A percentile compares a stretch with the other conserved stretches of the same genome.
These are phyloP conservation scores for California macrophylla DNA, from an alignment of 441 rosid genomes.

Conservation along the genomic window DNA sequence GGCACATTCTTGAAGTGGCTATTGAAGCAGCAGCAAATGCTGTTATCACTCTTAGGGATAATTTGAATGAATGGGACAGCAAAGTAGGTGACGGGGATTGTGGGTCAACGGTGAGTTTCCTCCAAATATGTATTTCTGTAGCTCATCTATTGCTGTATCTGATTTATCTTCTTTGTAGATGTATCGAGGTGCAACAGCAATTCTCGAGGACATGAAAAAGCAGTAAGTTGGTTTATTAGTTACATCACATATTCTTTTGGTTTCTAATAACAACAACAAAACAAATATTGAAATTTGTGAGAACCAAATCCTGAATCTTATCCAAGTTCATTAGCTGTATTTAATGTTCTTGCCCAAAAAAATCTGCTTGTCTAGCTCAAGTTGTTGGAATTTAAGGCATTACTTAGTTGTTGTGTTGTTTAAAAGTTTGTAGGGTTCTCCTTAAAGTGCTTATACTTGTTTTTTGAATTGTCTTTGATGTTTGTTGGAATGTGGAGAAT, in stretches of 20 bases:
- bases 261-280: neutral
- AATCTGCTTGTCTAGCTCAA: neutral
- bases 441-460: neutral
- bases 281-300: neutral
- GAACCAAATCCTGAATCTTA: neutral
- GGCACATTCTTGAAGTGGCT: constrained; percentile 62
- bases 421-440: neutral
- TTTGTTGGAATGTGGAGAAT: neutral
- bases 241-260: neutral
- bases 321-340: neutral
- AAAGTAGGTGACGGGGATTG: constrained; percentile 97
- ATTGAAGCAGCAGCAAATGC: constrained; percentile 82
- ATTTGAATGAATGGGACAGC: constrained; percentile 88
- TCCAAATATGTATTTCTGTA: constrained; percentile 11
- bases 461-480: neutral
- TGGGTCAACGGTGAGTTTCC: constrained; percentile 78
- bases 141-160: constrained; percentile 10
- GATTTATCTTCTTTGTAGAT: constrained; percentile 42
- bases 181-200: constrained; percentile 71
- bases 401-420: neutral
- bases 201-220: constrained; percentile 77
- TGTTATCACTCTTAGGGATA: constrained; percentile 46
- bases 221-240: constrained; percentile 37
- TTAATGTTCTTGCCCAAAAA: neutral
- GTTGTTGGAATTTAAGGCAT: neutral